Conservation (phyloP, 768 basidiomycete species). For the Mycena alexandri region DNA sequence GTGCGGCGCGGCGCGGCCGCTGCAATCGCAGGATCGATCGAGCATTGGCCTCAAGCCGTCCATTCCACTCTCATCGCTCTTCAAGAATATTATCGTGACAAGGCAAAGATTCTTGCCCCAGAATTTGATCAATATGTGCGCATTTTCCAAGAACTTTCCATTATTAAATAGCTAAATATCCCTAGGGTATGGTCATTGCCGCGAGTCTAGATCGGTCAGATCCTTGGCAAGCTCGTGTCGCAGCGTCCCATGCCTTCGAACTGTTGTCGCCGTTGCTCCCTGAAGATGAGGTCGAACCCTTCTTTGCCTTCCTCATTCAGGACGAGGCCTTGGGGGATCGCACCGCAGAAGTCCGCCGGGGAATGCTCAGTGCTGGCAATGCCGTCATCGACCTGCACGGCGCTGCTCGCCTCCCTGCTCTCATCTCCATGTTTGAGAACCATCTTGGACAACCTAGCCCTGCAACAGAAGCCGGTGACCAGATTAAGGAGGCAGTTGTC, state of each 20-base stretch:
- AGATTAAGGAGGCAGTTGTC: conserved; percentile 94
- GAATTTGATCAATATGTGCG: conserved; percentile 94
- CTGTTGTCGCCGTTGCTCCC: conserved; percentile 76
- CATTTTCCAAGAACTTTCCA: conserved; percentile 18
- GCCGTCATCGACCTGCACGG: conserved; percentile 89
- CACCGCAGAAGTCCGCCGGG: conserved; percentile 81
- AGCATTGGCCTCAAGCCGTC: conserved; percentile 74
- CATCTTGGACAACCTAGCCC: conserved; percentile 71
- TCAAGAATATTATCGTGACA: conserved; percentile 85
- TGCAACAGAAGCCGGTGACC: conserved; percentile 81
- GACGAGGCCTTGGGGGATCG: conserved; percentile 92
- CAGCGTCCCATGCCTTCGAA: conserved; percentile 77
- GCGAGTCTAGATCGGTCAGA: conserved; percentile 88
- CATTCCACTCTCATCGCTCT: conserved; percentile 63
- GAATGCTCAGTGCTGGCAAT: conserved; percentile 89
- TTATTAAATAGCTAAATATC: conserved; percentile 15
- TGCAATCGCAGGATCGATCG: conserved; percentile 83
- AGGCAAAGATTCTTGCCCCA: conserved; percentile 89
- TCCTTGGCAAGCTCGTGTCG: conserved; percentile 88
- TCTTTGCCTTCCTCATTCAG: conserved; percentile 90
- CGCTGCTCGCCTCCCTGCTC: conserved; percentile 71
- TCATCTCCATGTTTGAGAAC: conserved; percentile 87
- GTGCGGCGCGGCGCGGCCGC: conserved; percentile 80
- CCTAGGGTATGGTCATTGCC: conserved; percentile 92
- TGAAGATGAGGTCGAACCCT: conserved; percentile 68